Evolutionary conservation across 495 filamentous ascomycete genomes (phyloP).

Genomic region (Hypoxylon fuscum): DNA sequence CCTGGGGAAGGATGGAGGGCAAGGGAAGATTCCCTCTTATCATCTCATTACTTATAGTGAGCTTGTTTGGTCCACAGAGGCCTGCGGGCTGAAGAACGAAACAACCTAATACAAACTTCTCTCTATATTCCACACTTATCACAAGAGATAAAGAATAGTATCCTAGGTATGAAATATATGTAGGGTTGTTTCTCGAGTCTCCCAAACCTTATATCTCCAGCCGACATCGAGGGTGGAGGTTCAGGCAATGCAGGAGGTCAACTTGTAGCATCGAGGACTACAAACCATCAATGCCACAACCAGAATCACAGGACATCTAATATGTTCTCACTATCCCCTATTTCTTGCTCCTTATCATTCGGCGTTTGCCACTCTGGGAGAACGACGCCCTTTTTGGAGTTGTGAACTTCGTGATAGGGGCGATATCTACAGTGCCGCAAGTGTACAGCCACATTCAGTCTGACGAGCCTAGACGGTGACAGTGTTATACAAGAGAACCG

Average conservation of each 20-base stretch:
- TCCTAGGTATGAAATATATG: no score
- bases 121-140: no score
- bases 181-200: conserved; percentile 7
- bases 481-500: conserved; percentile 1
- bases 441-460: conserved; percentile 13
- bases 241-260: no score
- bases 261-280: no score
- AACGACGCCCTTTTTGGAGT: not conserved
- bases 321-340: not conserved
- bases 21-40: no score
- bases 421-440: conserved; percentile 7
- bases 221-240: conserved; percentile 1
- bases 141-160: no score
- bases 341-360: not conserved
- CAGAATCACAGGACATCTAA: no score
- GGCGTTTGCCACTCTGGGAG: conserved; percentile 11
- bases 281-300: not conserved
- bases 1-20: no score
- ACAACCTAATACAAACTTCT: no score
- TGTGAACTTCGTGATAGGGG: not conserved
- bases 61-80: no score
- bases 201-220: conserved; percentile 11
- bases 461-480: conserved; percentile 8
- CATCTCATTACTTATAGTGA: no score
- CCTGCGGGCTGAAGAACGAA: no score